A percentile compares a stretch with the other conserved stretches of the same genome.
Conservation (phyloP, 2,329 filamentous ascomycete species). For the Trichoderma koningii region DNA sequence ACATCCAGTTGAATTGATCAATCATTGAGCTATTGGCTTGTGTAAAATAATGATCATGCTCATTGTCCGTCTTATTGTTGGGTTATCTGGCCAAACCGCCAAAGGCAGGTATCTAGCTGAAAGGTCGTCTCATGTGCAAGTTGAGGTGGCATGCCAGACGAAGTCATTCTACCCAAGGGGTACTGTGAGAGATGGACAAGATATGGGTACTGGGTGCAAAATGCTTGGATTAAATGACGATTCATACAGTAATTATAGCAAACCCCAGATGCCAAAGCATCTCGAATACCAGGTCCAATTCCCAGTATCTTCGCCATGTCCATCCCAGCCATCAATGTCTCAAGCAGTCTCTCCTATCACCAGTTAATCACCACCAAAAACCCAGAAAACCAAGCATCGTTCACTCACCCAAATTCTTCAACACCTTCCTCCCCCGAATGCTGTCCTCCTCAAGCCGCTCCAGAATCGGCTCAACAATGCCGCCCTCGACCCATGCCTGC, state of each 20-base stretch:
- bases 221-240: background rate
- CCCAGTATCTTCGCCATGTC: background rate
- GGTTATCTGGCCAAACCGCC: no score
- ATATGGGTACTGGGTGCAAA: background rate
- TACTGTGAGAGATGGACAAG: no score
- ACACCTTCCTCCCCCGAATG: constrained; percentile 38
- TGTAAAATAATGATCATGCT: no score
- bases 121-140: no score
- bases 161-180: no score
- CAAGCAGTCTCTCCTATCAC: constrained; percentile 2
- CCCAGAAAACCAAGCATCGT: constrained; percentile 10
- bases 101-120: no score
- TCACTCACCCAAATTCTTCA: constrained; percentile 36
- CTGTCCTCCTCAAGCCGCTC: constrained; percentile 43
- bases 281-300: background rate
- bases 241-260: background rate
- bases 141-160: no score
- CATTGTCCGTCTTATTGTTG: no score
- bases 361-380: constrained; percentile 3
- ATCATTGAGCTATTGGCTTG: no score
- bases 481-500: constrained; percentile 43
- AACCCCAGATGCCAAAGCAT: background rate
- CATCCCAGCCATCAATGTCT: background rate
- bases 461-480: constrained; percentile 44
- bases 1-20: background rate